These are phyloP conservation scores for Termitomyces sp. DNA, from an alignment of 768 basidiomycete genomes.

Conservation along the genomic window DNA sequence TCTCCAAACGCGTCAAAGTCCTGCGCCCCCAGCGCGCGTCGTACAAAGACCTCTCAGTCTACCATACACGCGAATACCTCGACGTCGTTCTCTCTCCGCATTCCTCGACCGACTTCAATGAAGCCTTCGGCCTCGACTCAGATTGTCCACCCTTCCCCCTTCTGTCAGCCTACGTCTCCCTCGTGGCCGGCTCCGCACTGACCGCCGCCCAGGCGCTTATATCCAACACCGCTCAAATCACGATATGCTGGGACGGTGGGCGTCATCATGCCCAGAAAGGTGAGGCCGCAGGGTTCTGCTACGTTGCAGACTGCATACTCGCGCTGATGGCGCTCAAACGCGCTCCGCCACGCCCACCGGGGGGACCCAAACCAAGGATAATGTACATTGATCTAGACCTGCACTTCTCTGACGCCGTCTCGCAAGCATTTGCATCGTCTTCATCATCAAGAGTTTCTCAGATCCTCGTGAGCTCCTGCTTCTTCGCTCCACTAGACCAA, in stretches of 20 bases:
- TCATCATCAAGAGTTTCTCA: conserved; percentile 31
- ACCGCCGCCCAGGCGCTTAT: conserved; percentile 63
- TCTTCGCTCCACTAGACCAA: not conserved
- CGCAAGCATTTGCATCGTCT: conserved; percentile 59
- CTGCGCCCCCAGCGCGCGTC: conserved; percentile 52
- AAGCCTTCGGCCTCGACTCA: conserved; percentile 28
- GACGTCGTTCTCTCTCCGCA: conserved; percentile 41
- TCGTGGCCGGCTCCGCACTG: conserved; percentile 74
- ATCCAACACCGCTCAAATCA: conserved; percentile 45
- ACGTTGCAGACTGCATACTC: conserved; percentile 85
- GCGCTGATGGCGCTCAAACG: conserved; percentile 69
- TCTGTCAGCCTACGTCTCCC: conserved; percentile 60
- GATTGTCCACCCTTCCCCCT: conserved; percentile 79
- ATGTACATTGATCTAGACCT: conserved; percentile 93
- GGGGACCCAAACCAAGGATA: conserved; percentile 44
- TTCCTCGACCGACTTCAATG: conserved; percentile 5
- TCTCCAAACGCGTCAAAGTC: conserved; percentile 35
- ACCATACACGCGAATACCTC: conserved; percentile 71
- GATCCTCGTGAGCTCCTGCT: conserved; percentile 35
- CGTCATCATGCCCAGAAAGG: conserved; percentile 83
- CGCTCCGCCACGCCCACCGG: conserved; percentile 10
- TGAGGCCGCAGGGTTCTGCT: conserved; percentile 86
- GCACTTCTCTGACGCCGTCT: conserved; percentile 88
- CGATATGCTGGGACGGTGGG: conserved; percentile 92
- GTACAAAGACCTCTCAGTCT: conserved; percentile 50